Evolutionary conservation across 495 filamentous ascomycete species (phyloP), one percentile per base, ranked within the genome.

Genomic region (Penicillium pulvis): DNA sequence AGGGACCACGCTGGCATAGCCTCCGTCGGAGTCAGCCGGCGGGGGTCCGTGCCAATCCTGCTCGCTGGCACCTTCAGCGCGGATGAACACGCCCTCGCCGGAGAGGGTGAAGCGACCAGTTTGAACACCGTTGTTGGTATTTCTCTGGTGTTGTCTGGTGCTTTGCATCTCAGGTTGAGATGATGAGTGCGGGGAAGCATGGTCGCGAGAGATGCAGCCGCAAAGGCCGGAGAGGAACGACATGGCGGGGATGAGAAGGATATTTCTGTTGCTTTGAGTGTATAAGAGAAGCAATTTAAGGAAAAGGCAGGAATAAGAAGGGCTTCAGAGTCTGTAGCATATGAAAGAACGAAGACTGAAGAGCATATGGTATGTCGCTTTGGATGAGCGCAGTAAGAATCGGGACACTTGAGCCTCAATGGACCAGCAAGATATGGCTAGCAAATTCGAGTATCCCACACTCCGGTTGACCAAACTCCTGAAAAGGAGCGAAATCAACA

Each of bases 101-200:
- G 62, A 62, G 61, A 66, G 61, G 36, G 33, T 65, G 53, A 65
- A 64, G 45, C 31, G 55, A 28, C 62, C 67, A 60, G 78, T 71
- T 71, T 85, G 81, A 60, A 92, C 84, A 17, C 83, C 79, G 56
- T 82, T 54, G 48, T 54, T 58, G 23, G 19, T 54, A 31, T 60
- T 51, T 16, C 48, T 48, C 16, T 33, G 33, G 50, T 20, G 17
- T 9, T 35, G 42, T n/a, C 23, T 59, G 54, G 49, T 14, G 4
- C 28, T 45, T 57, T 65, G 65, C 65, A 62, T 68, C 47, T 61
- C 53, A 26, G 58, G 61, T 16, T 51, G 49, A 1, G 54, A 49
- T 24, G 54, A 49, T 20, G 51, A 14, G 20, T 41, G 56, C 23
- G 67, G 45, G 47, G 41, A 6, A 20, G 58, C 62, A 43, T 65